These are phyloP conservation scores for Candolleomyces aberdarensis DNA, from an alignment of 768 basidiomycete genomes.

Conservation along the genomic window DNA sequence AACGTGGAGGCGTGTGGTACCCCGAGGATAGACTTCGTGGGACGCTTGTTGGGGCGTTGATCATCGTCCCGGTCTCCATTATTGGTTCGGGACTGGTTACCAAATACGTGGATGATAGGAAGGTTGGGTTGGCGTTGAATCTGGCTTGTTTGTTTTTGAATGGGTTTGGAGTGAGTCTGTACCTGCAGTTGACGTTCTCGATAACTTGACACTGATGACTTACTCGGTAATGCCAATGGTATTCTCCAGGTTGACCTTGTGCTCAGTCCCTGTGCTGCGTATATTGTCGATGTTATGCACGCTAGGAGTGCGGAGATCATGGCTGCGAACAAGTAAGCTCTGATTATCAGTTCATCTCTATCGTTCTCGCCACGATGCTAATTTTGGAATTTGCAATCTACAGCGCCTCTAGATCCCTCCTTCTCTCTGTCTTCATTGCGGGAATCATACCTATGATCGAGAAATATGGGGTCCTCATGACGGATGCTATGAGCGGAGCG, in stretches of 20 bases:
- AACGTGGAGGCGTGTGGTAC: constrained; percentile 51
- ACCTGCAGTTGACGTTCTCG: too few relatives aligned
- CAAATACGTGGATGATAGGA: constrained; percentile 42
- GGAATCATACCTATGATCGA: constrained; percentile 11
- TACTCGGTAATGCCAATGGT: too few relatives aligned
- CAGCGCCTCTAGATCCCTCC: constrained; percentile 7
- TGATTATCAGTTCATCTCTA: neutral
- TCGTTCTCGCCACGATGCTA: too few relatives aligned
- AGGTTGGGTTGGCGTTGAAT: constrained; percentile 45
- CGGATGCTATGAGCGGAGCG: constrained; percentile 1
- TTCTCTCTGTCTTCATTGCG: neutral
- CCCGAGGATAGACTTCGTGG: constrained; percentile 68
- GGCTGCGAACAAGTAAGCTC: constrained; percentile 50
- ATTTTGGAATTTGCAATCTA: neutral
- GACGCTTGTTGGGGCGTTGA: constrained; percentile 32
- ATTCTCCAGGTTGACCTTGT: constrained; percentile 49
- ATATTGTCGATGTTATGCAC: constrained; percentile 60
- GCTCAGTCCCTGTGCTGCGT: constrained; percentile 52
- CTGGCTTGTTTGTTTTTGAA: constrained; percentile 58
- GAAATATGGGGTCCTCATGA: constrained; percentile 6
- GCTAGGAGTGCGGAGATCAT: constrained; percentile 57
- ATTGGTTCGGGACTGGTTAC: constrained; percentile 48
- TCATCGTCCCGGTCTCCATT: constrained; percentile 55
- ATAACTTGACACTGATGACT: too few relatives aligned
- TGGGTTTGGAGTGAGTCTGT: constrained; percentile 49